Evolutionary conservation across 2,329 filamentous ascomycete genomes (phyloP).

Genomic region (Hypoxylon sp.): DNA sequence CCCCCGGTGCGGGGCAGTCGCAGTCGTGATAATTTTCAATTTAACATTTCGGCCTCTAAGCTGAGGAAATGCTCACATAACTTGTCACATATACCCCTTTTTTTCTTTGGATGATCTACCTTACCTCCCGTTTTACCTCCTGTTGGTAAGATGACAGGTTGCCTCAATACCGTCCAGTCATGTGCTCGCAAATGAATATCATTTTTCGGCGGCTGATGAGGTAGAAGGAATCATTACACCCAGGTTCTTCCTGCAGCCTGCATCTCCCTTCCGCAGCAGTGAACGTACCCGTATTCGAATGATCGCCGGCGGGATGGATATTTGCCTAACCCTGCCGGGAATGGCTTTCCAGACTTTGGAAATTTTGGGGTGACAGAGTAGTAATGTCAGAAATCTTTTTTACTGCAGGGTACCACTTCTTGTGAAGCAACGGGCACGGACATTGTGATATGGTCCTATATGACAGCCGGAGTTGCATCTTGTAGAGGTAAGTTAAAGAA

Average conservation of each 20-base stretch:
- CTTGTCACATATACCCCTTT: constrained; percentile 26
- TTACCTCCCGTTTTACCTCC: constrained; percentile 2
- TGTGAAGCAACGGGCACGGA: constrained; percentile 34
- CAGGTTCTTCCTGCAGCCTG: constrained; percentile 29
- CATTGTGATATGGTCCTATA: constrained; percentile 30
- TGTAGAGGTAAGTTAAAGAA: constrained; percentile 38
- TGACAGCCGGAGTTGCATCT: constrained; percentile 37
- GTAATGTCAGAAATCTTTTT: constrained; percentile 35
- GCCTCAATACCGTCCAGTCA: constrained; percentile 33
- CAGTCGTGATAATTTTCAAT: constrained; percentile 23
- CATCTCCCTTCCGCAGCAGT: constrained; percentile 14
- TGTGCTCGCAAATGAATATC: constrained; percentile 11
- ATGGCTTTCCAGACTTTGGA: constrained; percentile 23
- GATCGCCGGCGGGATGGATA: constrained; percentile 30
- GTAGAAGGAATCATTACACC: constrained; percentile 30
- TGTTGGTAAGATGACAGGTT: constrained; percentile 24
- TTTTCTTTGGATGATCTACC: constrained; percentile 22
- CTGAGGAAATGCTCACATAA: constrained; percentile 25
- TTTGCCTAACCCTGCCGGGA: constrained; percentile 30
- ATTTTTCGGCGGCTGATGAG: constrained; percentile 43
- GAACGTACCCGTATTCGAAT: constrained; percentile 19
- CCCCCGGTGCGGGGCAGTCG: constrained; percentile 34
- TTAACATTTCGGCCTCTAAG: constrained; percentile 11
- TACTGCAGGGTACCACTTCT: constrained; percentile 33
- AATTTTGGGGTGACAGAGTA: constrained; percentile 31